Evolutionary conservation across 345 rosid genomes (phyloP).

Genomic region (Physaria fendleri): DNA sequence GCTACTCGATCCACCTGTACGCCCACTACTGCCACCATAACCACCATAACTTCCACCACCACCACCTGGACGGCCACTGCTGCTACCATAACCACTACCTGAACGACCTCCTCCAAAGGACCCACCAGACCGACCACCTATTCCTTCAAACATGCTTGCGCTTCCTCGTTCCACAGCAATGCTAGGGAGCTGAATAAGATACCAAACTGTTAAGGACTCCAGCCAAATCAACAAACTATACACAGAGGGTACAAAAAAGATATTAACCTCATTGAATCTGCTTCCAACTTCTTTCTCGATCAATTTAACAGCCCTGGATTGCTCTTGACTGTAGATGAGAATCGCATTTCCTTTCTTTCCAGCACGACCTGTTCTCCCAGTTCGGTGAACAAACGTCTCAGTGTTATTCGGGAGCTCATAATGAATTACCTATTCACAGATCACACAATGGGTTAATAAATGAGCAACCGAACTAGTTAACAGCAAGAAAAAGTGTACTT

Average conservation of each 20-base stretch:
- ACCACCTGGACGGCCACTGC: no score
- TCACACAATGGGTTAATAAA: neutral
- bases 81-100: no score
- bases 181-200: constrained; percentile 48
- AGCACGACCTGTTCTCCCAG: constrained; percentile 99
- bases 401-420: constrained; percentile 83
- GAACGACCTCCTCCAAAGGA: constrained; percentile 44
- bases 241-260: neutral
- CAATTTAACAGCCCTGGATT: constrained; percentile 51
- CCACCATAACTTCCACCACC: no score
- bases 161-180: constrained; percentile 48
- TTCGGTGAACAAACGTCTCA: constrained; percentile 97
- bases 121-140: constrained; percentile 38
- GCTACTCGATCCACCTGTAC: no score
- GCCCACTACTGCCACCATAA: no score
- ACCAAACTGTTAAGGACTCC: neutral
- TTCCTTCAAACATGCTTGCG: constrained; percentile 35
- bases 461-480: neutral
- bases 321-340: constrained; percentile 61
- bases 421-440: constrained; percentile 63
- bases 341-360: constrained; percentile 96
- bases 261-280: constrained; percentile 63
- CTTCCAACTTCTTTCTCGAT: constrained; percentile 89
- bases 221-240: neutral
- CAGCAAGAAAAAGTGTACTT: neutral